A percentile compares a stretch with the other conserved stretches of the same genome.
Evolutionary conservation across 2,329 filamentous ascomycete species (phyloP).

Genomic region (Chaetothyriales sp.): DNA sequence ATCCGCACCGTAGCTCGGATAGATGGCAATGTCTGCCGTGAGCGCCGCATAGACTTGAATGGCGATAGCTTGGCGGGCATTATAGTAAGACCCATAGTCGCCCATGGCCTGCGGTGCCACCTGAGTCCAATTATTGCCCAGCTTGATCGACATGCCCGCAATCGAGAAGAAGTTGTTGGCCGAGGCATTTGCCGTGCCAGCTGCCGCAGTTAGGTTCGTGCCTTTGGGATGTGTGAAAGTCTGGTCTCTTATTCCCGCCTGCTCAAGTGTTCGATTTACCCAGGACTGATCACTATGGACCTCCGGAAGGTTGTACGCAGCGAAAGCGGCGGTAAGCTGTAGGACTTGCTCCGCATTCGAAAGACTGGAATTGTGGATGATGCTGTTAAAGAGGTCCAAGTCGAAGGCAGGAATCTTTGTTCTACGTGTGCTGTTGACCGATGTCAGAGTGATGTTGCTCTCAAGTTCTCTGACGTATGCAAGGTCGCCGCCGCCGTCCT

Average conservation of each 20-base stretch:
- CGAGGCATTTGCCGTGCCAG: constrained; percentile 1
- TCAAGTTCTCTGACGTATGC: constrained; percentile 6
- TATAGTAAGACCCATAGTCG: constrained; percentile 10
- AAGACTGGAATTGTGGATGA: not conserved
- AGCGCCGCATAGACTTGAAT: constrained; percentile 12
- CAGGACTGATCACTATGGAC: constrained; percentile 2
- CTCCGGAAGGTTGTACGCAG: constrained; percentile 5
- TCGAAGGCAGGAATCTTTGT: not conserved
- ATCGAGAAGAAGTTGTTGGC: constrained; percentile 1
- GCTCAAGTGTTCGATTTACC: constrained; percentile 5
- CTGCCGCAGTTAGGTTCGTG: not conserved
- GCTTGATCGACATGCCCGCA: not conserved
- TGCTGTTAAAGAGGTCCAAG: not conserved
- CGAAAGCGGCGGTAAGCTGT: constrained; percentile 4
- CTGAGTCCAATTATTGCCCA: constrained; percentile 7
- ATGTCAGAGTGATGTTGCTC: not conserved
- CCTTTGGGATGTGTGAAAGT: not conserved
- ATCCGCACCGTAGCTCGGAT: constrained; percentile 8
- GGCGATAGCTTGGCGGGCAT: constrained; percentile 11
- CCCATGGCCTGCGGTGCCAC: constrained; percentile 3
- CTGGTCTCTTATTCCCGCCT: constrained; percentile 5
- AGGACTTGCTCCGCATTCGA: not conserved
- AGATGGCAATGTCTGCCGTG: constrained; percentile 11
- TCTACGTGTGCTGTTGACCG: not conserved
- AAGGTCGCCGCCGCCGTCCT: constrained; percentile 5